Evolutionary conservation across 139 green algal species (phyloP), one percentile per base, ranked within the genome.

Genomic region (Chlamydomonas sp.): DNA sequence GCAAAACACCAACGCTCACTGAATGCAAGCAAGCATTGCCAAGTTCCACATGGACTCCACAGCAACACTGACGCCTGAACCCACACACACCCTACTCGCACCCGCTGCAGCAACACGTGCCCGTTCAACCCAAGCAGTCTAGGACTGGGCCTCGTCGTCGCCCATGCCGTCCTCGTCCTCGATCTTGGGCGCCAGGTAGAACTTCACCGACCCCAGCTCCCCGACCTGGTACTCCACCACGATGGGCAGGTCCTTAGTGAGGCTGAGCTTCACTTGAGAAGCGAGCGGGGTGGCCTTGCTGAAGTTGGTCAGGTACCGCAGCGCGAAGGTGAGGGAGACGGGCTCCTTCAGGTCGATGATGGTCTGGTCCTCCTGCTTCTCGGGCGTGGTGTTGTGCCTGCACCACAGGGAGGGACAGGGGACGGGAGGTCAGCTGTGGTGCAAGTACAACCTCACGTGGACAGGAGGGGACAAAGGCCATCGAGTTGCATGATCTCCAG

Each of bases 241-340:
- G 9, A 99, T 88, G 3, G 98, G 98, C 78, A 99, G 93, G 79
- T 99, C 96, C 91, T 97, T 97, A 63, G 92, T 96, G 86, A 99
- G 95, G 66, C 88, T 94, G 2, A 99, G 90, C 79, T 94, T 96
- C 49, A 98, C 97, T 49, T 92, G 87, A 3, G 80, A 67, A 6
- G 90, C 79, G 66, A 95, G 87, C 3, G 89, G 85, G 31, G 85
- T 81, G 62, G 96, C 97, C 93, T 99, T 99, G 85, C 96, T 95
- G 90, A 99, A 99, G 75, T 94, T 98, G 92, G 98, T 99, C 72
- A 99, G 94, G 95, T 99, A 99, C 62, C 98, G 96, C 76, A 99
- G 92, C 8, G 98, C 97, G 93, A 99, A 99, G 16, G 96, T 99
- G 15, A 99, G 95, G 3, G 92, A 90, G 18, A 99, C 98, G 17